Evolutionary conservation across 2,329 filamentous ascomycete species (phyloP), one percentile per base, ranked within the genome.

Genomic region (Aspergillus sp.): DNA sequence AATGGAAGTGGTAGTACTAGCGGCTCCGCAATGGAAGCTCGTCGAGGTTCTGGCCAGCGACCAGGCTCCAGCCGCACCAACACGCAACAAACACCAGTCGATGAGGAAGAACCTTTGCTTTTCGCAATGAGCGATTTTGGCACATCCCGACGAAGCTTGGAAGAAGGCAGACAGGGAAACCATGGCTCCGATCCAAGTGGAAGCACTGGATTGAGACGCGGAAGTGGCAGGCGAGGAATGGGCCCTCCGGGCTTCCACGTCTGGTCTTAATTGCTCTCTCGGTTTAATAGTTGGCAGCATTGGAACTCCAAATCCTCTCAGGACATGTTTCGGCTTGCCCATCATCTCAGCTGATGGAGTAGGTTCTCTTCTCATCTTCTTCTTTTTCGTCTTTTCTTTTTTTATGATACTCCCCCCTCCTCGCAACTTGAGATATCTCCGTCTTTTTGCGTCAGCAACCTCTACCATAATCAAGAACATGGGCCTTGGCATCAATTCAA

Each of bases 101-200:
- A 73, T 41, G 71, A 74, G 25, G 71, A 74, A 13, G 71, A 74
- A 47, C 70, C 70, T 7, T 55, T 74, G 6, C 57, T 73, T 3
- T 74, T 74, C 53, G 68, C 70, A 32, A 74, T 74, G 70, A 74
- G 70, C 48, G 71, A 74, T 45, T 71, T 73, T 46, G 68, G 68
- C 7, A 65, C 58, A 35, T 68, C 69, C 7, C 61, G 70, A 35
- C 65, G 70, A 44, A 73, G 70, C 47, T 54, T 72, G 20, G 70
- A 73, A 49, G 70, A 72, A 53, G 62, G 63, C 30, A 55, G 66
- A 27, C 60, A 64, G 42, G 59, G 62, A 22, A 65, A 60, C 43
- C 62, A 64, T 47, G 59, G 61, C 22, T 52, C 53, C 15, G 66
- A 66, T 43, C 59, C 61, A 3, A 54, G 52, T 49, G 57, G 53